Evolutionary conservation across 208 protist genomes (phyloP).

Genomic region (Naegleria lovaniensis): DNA sequence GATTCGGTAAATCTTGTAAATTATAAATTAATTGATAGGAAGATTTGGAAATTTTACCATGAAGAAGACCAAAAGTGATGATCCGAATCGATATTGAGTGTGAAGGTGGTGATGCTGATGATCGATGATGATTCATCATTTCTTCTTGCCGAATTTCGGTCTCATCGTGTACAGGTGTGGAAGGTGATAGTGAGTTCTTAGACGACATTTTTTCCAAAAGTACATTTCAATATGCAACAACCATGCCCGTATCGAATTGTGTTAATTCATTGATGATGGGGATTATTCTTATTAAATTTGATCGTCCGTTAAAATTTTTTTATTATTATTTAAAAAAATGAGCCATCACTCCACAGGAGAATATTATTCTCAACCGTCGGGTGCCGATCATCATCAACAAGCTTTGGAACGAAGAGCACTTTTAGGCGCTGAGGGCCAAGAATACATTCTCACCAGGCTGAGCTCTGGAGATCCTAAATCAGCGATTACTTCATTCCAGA

Average conservation of each 20-base stretch:
- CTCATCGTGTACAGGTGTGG: neutral
- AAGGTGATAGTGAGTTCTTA: no score
- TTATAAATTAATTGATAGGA: neutral
- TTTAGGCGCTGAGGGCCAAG: neutral
- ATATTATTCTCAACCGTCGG: neutral
- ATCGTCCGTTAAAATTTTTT: neutral
- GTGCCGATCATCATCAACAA: neutral
- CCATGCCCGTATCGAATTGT: no score
- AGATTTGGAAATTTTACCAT: neutral
- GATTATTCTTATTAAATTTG: no score
- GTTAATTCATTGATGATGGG: no score
- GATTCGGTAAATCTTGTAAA: neutral
- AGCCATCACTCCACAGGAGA: neutral
- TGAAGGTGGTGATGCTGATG: neutral
- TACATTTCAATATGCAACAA: no score
- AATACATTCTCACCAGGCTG: neutral
- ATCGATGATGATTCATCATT: no score
- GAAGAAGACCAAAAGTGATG: neutral
- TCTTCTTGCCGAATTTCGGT: neutral
- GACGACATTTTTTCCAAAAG: no score
- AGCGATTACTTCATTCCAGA: neutral
- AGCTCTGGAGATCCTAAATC: neutral
- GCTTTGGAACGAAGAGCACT: neutral
- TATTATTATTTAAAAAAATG: neutral
- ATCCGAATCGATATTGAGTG: neutral